Base-by-base conservation (phyloP, 371 early-diverging fungal species). In the Chytridium lagenaria region DNA sequence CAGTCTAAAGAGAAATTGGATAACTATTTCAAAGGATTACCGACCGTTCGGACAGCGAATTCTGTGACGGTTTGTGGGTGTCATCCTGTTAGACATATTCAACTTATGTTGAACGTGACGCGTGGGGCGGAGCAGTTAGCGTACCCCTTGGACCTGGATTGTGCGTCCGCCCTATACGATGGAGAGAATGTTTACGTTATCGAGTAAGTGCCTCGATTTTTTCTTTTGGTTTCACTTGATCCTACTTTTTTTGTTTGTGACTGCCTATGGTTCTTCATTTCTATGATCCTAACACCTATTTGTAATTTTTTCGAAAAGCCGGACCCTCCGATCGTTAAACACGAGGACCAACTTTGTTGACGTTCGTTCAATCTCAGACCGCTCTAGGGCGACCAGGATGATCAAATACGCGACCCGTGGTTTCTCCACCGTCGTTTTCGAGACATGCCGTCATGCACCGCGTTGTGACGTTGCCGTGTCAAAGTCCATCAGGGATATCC, bases 281-380 rank as follows among this genome's bases (percentile, higher is more conserved):
- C 44, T 19, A 44, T 19, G 7, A 12, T 44, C 44, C 7, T 44
- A 12, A 12, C 7, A 44, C 44, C 40, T 7, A 44, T 26, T n/a
- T n/a, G n/a, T n/a, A n/a, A n/a, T 12, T 16, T 37, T 52, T 52
- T 28, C 22, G 5, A 3, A 30, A 10, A 67, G 67, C 31, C 70
- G 78, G 2, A 50, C 78, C 15, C 7, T 77, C 23, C 49, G 78
- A 1, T 63, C 78, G 22, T 77, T 74, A 40, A 77, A 77, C 69
- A 77, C 78, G 26, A 67, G 75, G 0, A 67, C 75, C 22, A 77
- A 77, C 64, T 77, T 77, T 74, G 75, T 75, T 5, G 75, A 73
- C 57, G 38, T 55, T 28, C 22, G 38, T 1, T 68, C 63, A 15
- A 12, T 71, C 2, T 52, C 38, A 59, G 78, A 77, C 50, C 67